Conservation (phyloP, 768 basidiomycete genomes). For the Candolleomyces efflorescens region DNA sequence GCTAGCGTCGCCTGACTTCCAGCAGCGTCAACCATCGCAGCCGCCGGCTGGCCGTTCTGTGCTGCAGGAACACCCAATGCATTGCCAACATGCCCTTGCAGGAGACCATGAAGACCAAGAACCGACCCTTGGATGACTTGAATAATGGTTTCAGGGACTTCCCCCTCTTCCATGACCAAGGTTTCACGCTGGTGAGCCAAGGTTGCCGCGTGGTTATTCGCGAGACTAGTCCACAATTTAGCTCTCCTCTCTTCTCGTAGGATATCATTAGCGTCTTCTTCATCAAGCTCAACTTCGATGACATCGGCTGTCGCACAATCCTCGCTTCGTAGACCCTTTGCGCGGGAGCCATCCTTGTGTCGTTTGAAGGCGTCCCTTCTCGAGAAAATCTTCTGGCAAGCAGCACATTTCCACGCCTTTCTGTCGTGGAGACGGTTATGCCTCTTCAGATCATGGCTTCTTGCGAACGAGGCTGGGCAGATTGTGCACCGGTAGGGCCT, state of each 20-base stretch:
- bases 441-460: slow-evolving; percentile 79
- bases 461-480: slow-evolving; percentile 73
- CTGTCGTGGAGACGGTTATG: slow-evolving; percentile 69
- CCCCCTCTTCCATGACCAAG: slow-evolving; percentile 54
- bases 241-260: slow-evolving; percentile 57
- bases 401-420: slow-evolving; percentile 69
- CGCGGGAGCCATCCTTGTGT: slow-evolving; percentile 60
- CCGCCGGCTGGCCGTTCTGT: slow-evolving; percentile 20
- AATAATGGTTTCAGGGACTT: slow-evolving; percentile 47
- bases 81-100: slow-evolving; percentile 55
- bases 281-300: slow-evolving; percentile 52
- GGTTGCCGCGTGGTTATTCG: slow-evolving; percentile 34
- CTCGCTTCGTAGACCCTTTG: slow-evolving; percentile 46
- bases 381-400: slow-evolving; percentile 72
- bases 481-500: slow-evolving; percentile 60
- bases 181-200: slow-evolving; percentile 21
- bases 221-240: slow-evolving; percentile 62
- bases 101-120: slow-evolving; percentile 48
- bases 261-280: slow-evolving; percentile 38
- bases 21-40: slow-evolving; percentile 37
- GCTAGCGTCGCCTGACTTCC: slow-evolving; percentile 66
- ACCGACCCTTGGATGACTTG: slow-evolving; percentile 47
- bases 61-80: slow-evolving; percentile 41
- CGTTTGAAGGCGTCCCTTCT: slow-evolving; percentile 77
- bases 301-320: slow-evolving; percentile 55